phyloP scores from a whole-genome alignment of 257 asterid species.

The Anisodus acutangulus region DNA sequence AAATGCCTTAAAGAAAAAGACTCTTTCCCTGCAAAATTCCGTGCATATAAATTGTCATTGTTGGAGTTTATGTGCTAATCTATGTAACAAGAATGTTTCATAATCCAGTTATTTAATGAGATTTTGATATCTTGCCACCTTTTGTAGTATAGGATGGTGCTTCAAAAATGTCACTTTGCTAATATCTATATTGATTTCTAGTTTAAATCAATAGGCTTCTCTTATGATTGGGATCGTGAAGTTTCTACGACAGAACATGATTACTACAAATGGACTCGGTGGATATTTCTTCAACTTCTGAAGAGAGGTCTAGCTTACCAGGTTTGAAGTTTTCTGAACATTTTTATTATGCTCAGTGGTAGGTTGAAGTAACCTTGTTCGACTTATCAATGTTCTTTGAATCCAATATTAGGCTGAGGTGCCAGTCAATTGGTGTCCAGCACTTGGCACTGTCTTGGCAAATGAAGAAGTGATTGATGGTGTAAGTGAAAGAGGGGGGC shows the following conservation, averaged over 20 bases:
- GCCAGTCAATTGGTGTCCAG: slow-evolving; percentile 99
- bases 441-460: slow-evolving; percentile 97
- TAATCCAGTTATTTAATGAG: background rate
- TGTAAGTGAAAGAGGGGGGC: slow-evolving; percentile 99
- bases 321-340: slow-evolving; percentile 48
- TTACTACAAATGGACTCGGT: slow-evolving; percentile 95
- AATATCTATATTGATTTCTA: slow-evolving; percentile 48
- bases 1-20: slow-evolving; percentile 7
- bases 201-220: slow-evolving; percentile 93
- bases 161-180: slow-evolving; percentile 35
- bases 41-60: slow-evolving; percentile 15
- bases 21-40: slow-evolving; percentile 8
- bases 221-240: slow-evolving; percentile 99
- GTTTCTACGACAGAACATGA: slow-evolving; percentile 96
- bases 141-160: background rate
- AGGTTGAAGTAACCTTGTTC: background rate
- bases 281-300: slow-evolving; percentile 97
- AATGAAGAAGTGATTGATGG: slow-evolving; percentile 99
- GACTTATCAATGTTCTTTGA: slow-evolving; percentile 28
- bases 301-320: slow-evolving; percentile 96
- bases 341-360: background rate
- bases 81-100: slow-evolving; percentile 13
- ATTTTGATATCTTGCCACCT: background rate
- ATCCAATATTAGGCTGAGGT: slow-evolving; percentile 79
- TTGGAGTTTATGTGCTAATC: slow-evolving; percentile 28